phyloP scores from a whole-genome alignment of 2,329 filamentous ascomycete genomes.

The Parastagonospora nodorum region DNA sequence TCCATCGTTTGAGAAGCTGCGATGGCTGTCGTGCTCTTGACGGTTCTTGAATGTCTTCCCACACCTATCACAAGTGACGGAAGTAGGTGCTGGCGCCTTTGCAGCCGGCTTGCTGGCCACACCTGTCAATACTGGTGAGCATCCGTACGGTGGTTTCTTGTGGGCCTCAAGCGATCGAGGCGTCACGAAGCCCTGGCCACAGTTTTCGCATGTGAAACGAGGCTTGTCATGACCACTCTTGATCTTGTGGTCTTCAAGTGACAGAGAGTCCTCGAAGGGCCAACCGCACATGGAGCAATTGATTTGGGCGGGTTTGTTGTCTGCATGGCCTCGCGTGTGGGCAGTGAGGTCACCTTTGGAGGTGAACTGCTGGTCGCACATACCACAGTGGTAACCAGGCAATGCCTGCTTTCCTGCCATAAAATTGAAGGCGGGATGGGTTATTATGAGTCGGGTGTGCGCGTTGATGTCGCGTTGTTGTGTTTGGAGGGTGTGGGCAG shows the following conservation, averaged over 20 bases:
- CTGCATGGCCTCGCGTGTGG: constrained; percentile 20
- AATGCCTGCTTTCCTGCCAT: not conserved
- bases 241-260: constrained; percentile 25
- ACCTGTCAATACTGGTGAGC: constrained; percentile 2
- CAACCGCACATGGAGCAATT: constrained; percentile 19
- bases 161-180: constrained; percentile 3
- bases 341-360: constrained; percentile 12
- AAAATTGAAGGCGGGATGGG: not conserved
- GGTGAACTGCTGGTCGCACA: constrained; percentile 21
- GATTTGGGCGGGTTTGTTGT: constrained; percentile 1
- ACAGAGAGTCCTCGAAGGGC: constrained; percentile 22
- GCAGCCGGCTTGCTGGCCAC: not conserved
- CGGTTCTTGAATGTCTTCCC: constrained; percentile 9
- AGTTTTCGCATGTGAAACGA: constrained; percentile 6
- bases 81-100: not conserved
- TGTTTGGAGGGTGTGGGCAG: not conserved
- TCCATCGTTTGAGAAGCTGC: constrained; percentile 9
- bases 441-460: too few relatives aligned
- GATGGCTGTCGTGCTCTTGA: constrained; percentile 13
- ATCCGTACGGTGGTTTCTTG: constrained; percentile 10
- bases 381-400: constrained; percentile 16
- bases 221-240: constrained; percentile 11
- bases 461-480: not conserved
- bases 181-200: constrained; percentile 4
- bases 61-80: constrained; percentile 18